Conservation (phyloP, 345 rosid genomes). For the Ailanthus altissimus region DNA sequence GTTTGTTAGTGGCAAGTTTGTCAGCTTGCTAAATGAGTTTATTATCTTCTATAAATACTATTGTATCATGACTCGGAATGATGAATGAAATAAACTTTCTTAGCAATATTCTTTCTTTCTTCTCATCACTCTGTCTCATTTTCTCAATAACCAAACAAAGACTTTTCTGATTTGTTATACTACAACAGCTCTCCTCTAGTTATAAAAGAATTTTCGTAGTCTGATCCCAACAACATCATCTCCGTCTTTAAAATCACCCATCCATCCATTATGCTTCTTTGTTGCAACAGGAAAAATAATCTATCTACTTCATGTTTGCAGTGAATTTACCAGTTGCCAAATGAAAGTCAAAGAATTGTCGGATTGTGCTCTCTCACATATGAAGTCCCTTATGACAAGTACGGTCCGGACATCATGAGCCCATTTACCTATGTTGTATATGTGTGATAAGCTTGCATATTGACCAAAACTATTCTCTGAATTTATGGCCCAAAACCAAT, state of each 20-base stretch:
- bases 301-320: background rate
- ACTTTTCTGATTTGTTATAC: background rate
- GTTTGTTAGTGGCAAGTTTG: too few species aligned
- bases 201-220: background rate
- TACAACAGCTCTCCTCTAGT: background rate
- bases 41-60: too few species aligned
- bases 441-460: background rate
- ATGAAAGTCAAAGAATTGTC: constrained; percentile 5
- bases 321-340: background rate
- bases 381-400: background rate
- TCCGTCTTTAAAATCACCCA: background rate
- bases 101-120: too few species aligned
- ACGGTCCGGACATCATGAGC: background rate
- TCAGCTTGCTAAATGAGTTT: too few species aligned
- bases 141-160: too few species aligned
- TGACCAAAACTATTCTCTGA: background rate
- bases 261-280: background rate
- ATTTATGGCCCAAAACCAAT: background rate
- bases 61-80: too few species aligned
- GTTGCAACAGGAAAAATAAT: background rate
- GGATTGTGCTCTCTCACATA: background rate
- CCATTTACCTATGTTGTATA: background rate
- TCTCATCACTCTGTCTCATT: too few species aligned
- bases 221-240: background rate
- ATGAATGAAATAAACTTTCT: too few species aligned